These are phyloP conservation scores for Mediolabrus comicus DNA, from an alignment of 108 stramenopile species.

Conservation along the genomic window DNA sequence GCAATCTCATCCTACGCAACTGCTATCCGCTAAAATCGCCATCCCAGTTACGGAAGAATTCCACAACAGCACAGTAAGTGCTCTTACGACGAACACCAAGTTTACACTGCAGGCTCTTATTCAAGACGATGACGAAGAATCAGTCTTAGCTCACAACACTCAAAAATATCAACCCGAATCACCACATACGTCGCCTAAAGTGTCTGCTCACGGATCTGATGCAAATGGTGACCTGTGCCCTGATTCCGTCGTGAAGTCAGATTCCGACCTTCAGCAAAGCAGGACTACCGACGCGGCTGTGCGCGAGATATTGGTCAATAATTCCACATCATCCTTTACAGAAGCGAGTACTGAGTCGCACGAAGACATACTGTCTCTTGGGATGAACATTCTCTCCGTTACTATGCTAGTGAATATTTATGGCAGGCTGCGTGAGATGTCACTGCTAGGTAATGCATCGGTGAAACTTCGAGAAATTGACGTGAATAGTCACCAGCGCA, in stretches of 20 bases:
- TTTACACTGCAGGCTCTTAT: background rate
- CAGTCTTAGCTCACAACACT: background rate
- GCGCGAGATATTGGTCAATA: background rate
- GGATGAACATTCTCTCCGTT: slow-evolving; percentile 10
- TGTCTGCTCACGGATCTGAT: too few species aligned
- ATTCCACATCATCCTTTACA: background rate
- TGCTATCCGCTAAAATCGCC: background rate
- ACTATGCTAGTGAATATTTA: slow-evolving; percentile 10
- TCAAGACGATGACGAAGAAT: background rate
- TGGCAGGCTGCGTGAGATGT: slow-evolving; percentile 15
- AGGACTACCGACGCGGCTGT: background rate
- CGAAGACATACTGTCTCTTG: slow-evolving; percentile 3
- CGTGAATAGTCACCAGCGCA: slow-evolving; percentile 13
- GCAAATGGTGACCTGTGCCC: too few species aligned
- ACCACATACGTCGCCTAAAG: background rate
- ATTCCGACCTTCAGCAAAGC: background rate
- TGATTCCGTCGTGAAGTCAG: background rate
- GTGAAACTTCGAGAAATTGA: slow-evolving; percentile 11
- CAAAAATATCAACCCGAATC: background rate
- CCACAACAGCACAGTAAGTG: background rate
- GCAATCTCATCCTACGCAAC: too few species aligned
- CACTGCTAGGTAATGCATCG: slow-evolving; percentile 6
- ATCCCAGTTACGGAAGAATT: background rate
- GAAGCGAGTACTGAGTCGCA: background rate
- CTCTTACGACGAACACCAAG: background rate